These are phyloP conservation scores for Cytospora piceae DNA, from an alignment of 2,329 filamentous ascomycete genomes.

Conservation along the genomic window DNA sequence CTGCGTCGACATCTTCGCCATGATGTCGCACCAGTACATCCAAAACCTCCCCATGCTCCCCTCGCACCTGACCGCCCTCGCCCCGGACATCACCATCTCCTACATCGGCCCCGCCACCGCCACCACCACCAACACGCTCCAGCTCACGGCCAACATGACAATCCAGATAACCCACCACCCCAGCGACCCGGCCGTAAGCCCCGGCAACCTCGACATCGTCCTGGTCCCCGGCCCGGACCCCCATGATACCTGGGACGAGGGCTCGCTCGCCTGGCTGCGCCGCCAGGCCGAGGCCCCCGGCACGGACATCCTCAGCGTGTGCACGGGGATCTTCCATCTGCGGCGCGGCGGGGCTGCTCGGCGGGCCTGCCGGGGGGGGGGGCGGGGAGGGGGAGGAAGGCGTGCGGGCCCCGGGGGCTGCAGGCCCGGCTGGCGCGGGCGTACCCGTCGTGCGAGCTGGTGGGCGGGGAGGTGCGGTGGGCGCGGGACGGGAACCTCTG, in stretches of 20 bases:
- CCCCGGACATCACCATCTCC: conserved; percentile 47
- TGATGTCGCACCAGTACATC: conserved; percentile 52
- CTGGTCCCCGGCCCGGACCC: conserved; percentile 57
- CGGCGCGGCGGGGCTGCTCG: conserved; percentile 52
- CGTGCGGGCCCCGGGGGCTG: conserved; percentile 51
- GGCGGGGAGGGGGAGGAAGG: conserved; percentile 37
- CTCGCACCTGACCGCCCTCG: conserved; percentile 34
- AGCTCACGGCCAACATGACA: conserved; percentile 45
- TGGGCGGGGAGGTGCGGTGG: conserved; percentile 54
- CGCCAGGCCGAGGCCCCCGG: conserved; percentile 43
- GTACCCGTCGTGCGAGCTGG: conserved; percentile 43
- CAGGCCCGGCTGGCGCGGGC: conserved; percentile 44
- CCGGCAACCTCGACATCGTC: conserved; percentile 55
- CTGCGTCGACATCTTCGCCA: conserved; percentile 53
- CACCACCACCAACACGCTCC: conserved; percentile 34
- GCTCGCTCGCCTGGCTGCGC: conserved; percentile 47
- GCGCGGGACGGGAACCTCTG: conserved; percentile 57
- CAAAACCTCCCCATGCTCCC: conserved; percentile 31
- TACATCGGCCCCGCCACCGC: conserved; percentile 48
- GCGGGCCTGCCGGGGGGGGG: conserved; percentile 27
- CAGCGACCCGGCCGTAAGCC: conserved; percentile 50
- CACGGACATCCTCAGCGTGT: conserved; percentile 56
- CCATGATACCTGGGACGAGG: conserved; percentile 36
- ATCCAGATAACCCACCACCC: conserved; percentile 50
- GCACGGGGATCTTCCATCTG: conserved; percentile 54